phyloP scores from a whole-genome alignment of 805 yeast genomes.

The Schizosaccharomyces lindneri region DNA sequence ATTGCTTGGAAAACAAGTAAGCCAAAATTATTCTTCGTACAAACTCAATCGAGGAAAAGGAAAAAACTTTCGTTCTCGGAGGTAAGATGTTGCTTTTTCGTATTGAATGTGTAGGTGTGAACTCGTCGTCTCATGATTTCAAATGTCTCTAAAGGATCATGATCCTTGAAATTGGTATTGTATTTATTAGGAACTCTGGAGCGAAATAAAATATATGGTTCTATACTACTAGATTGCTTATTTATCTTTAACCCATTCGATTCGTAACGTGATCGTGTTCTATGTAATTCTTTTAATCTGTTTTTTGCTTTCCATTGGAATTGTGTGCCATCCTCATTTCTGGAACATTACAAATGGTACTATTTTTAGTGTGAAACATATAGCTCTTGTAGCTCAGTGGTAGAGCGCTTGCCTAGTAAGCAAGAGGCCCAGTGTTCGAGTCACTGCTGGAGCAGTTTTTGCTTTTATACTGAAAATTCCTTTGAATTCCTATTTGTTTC shows the following conservation, averaged over 20 bases:
- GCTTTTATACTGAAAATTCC: neutral
- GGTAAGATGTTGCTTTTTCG: neutral
- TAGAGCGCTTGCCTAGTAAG: slow-evolving; percentile 2
- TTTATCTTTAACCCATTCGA: no score
- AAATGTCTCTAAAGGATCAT: no score
- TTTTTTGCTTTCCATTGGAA: no score
- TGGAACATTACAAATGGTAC: no score
- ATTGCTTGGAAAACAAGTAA: neutral
- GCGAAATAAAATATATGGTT: no score
- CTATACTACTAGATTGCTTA: no score
- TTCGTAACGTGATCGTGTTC: no score
- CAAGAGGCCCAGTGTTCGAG: slow-evolving; percentile 2
- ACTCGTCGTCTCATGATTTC: no score
- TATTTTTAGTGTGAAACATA: neutral
- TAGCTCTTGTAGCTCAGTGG: slow-evolving; percentile 2
- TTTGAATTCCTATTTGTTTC: no score
- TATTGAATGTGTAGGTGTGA: neutral
- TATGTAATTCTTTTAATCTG: neutral
- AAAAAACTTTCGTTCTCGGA: neutral
- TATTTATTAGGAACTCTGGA: no score
- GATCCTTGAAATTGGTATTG: no score
- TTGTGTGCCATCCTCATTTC: no score
- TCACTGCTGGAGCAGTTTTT: neutral
- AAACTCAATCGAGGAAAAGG: neutral
- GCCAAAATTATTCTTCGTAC: neutral